Evolutionary conservation across 1,139 yeast species (phyloP), one percentile per base, ranked within the genome.

Genomic region (Saccharomyces pastorianus): DNA sequence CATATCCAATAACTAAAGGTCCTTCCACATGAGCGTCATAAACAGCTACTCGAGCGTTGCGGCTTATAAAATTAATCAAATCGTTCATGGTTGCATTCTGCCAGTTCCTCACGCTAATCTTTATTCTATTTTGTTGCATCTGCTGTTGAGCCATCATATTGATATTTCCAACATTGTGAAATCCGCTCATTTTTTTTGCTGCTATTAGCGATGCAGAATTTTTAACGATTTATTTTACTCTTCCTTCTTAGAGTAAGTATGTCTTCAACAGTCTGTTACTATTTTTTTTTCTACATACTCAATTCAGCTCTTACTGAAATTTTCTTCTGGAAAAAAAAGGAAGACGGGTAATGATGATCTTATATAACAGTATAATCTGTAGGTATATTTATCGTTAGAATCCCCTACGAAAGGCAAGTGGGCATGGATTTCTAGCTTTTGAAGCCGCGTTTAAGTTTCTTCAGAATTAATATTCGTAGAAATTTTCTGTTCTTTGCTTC

Each of bases 71-170:
- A 48, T 76, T 75, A 20, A 87, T 75, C 58, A 90, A 75, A 53
- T 88, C 95, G 49, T 82, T 85, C 58, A 76, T 76, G 11, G 85
- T 70, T 2, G 88, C 91, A 52, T 90, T 89, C 61, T 86, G 84
- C 96, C 96, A 90, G 48, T 90, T 89, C 52, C 78, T 73, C 17
- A 89, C 78, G 14, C 64, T 58, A 7, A 68, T 55, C 47, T 63
- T 61, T 23, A 65, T 62, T 48, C 63, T 59, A 49, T 63, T 66
- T 32, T 62, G 62, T 51, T 54, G 55, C 42, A 58, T 55, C 52
- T 64, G 63, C 53, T 65, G 69, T 50, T 63, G 67, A 5, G 68
- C 68, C 53, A 63, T 42, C 44, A 57, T 51, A 20, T 59, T 61
- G n/a, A 65, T 51, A 48, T 60, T 63, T 44, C 65, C 64, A 28